Evolutionary conservation across 163 green algal genomes (phyloP), one percentile per base, ranked within the genome.

Genomic region (Chloromonas sp.): DNA sequence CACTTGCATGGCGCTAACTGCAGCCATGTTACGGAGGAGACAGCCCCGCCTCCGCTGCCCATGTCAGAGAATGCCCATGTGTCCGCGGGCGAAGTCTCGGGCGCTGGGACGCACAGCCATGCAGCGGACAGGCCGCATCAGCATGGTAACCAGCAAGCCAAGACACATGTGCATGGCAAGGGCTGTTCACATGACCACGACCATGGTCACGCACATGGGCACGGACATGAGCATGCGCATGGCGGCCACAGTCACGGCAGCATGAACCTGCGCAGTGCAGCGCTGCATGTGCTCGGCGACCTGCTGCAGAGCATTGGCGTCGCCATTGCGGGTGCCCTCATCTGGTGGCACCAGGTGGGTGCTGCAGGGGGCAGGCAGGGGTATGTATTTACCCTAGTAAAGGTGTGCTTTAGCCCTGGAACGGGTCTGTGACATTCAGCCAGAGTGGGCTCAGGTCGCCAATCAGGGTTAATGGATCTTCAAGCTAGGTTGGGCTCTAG

Each of bases 261-360:
- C 89, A 93, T 98, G 84, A 98, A 98, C 88, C 82, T 98, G 87
- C 89, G 92, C 15, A 92, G 92, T n/a, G 96, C 96, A 1, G 90
- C 97, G 78, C 90, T 99, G 70, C 96, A 99, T 84, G 96, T 98
- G 60, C 86, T 99, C 2, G 96, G 96, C 8, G 96, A 99, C 89
- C 90, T 98, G 86, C 86, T 99, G 88, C 96, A 99, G 91, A 94
- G 85, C 77, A 86, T 98, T 0, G 96, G 96, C 14, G 96, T 99
- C 14, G 93, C 92, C 0, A 83, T 97, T 8, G 96, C 94, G 0
- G 96, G 96, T 0, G 87, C 82, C 11, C 85, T 98, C 71, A 99
- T 99, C 86, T 99, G 96, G 96, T 92, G 78, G 81, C 81, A 92
- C 80, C 11, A 89, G 79, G 85, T 87, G 59, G 58, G 79, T 82